These are phyloP conservation scores for Talaromyces piceae DNA, from an alignment of 2,329 filamentous ascomycete species.

Conservation along the genomic window DNA sequence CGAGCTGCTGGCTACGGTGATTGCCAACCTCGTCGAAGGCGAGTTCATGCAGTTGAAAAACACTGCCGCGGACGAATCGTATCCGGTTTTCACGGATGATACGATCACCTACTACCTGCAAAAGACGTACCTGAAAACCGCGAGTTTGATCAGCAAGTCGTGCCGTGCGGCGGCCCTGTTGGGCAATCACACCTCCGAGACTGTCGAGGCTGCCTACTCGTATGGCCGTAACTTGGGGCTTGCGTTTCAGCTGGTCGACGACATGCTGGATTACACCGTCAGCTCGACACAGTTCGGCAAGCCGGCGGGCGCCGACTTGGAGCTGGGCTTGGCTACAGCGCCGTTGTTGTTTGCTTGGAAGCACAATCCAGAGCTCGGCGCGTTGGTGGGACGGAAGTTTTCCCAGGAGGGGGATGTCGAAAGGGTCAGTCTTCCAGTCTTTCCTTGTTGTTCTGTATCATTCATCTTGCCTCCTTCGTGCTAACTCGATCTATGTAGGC, in stretches of 20 bases:
- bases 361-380: slow-evolving; percentile 72
- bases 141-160: slow-evolving; percentile 90
- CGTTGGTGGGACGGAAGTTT: slow-evolving; percentile 88
- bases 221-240: slow-evolving; percentile 92
- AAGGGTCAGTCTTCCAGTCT: slow-evolving; percentile 51
- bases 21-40: slow-evolving; percentile 94
- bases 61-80: slow-evolving; percentile 77
- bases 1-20: slow-evolving; percentile 89
- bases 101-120: slow-evolving; percentile 89
- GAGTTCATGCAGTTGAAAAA: slow-evolving; percentile 99
- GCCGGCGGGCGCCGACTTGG: slow-evolving; percentile 86
- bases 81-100: slow-evolving; percentile 79
- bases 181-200: slow-evolving; percentile 65
- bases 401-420: slow-evolving; percentile 72
- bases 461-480: too few relatives aligned
- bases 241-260: slow-evolving; percentile 95
- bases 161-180: slow-evolving; percentile 85
- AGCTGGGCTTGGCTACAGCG: slow-evolving; percentile 87
- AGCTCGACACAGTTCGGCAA: slow-evolving; percentile 82
- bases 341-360: slow-evolving; percentile 95
- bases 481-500: slow-evolving; percentile 51
- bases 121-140: slow-evolving; percentile 97
- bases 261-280: slow-evolving; percentile 94
- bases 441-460: background rate
- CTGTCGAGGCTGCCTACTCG: slow-evolving; percentile 82